Evolutionary conservation across 2,329 filamentous ascomycete genomes (phyloP).

Genomic region (Penicillium capsulatum): DNA sequence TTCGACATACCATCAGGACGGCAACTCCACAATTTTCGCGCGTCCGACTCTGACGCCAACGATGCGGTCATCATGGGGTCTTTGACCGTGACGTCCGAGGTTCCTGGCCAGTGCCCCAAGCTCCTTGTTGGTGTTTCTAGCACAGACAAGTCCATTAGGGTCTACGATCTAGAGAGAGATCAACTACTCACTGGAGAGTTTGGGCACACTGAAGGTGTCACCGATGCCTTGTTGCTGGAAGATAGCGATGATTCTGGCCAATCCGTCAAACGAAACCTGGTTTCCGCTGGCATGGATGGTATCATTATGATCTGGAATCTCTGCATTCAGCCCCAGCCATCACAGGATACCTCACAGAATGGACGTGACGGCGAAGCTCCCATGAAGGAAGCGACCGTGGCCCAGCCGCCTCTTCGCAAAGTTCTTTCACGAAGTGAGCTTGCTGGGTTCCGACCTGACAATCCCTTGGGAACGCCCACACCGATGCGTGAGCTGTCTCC

Average conservation of each 20-base stretch:
- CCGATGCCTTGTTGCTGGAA: slow-evolving; percentile 70
- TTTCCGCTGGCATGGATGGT: slow-evolving; percentile 74
- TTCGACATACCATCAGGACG: slow-evolving; percentile 65
- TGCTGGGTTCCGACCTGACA: slow-evolving; percentile 65
- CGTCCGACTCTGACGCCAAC: slow-evolving; percentile 70
- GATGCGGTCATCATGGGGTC: slow-evolving; percentile 83
- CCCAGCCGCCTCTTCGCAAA: slow-evolving; percentile 71
- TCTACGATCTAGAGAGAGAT: slow-evolving; percentile 78
- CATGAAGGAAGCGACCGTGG: slow-evolving; percentile 50
- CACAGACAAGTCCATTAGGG: slow-evolving; percentile 88
- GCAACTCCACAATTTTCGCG: slow-evolving; percentile 70
- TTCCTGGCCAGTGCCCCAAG: slow-evolving; percentile 54
- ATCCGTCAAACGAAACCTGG: slow-evolving; percentile 46
- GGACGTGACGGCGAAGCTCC: slow-evolving; percentile 38
- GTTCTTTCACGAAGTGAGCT: slow-evolving; percentile 85
- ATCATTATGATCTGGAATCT: slow-evolving; percentile 75
- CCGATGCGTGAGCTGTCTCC: slow-evolving; percentile 46
- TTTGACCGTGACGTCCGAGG: slow-evolving; percentile 57
- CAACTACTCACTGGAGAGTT: slow-evolving; percentile 80
- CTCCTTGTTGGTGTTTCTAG: slow-evolving; percentile 85
- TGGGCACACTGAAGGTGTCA: slow-evolving; percentile 92
- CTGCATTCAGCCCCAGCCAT: slow-evolving; percentile 32
- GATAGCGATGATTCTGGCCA: slow-evolving; percentile 36
- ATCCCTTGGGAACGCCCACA: slow-evolving; percentile 41
- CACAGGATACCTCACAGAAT: slow-evolving; percentile 28